Conservation (phyloP, 768 basidiomycete species). For the Lentinus tigrinus region DNA sequence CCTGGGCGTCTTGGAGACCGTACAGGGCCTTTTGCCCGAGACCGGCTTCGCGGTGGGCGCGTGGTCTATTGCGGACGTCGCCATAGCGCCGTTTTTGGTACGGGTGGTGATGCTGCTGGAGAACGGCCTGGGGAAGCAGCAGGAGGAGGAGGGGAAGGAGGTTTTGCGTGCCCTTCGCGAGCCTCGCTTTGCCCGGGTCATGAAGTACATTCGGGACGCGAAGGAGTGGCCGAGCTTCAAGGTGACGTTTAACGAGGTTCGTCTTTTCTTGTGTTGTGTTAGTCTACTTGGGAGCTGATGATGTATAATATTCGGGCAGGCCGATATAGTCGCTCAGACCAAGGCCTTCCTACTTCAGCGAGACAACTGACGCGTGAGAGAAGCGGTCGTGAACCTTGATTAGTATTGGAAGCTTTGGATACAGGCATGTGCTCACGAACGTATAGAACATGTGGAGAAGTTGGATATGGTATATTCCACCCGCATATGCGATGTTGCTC, state of each 20-base stretch:
- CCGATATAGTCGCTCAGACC: no score
- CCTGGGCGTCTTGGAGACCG: slow-evolving; percentile 40
- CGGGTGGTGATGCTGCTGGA: slow-evolving; percentile 42
- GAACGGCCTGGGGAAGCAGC: slow-evolving; percentile 53
- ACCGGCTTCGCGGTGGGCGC: slow-evolving; percentile 43
- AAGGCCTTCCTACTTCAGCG: no score
- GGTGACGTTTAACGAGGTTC: slow-evolving; percentile 53
- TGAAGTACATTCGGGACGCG: slow-evolving; percentile 46
- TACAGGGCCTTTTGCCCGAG: slow-evolving; percentile 49
- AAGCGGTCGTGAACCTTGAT: no score
- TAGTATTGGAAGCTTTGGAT: no score
- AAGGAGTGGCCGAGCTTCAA: slow-evolving; percentile 53
- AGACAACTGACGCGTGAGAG: no score
- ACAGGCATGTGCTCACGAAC: no score
- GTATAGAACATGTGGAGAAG: no score
- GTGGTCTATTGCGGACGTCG: slow-evolving; percentile 62
- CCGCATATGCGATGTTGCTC: no score
- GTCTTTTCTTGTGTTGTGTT: slow-evolving; percentile 16
- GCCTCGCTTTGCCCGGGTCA: slow-evolving; percentile 47
- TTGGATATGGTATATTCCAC: no score
- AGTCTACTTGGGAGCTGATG: no score
- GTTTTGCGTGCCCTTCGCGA: slow-evolving; percentile 41
- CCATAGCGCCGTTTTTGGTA: slow-evolving; percentile 57
- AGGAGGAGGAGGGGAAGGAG: slow-evolving; percentile 46
- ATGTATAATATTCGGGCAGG: no score